Evolutionary conservation across 2,329 filamentous ascomycete genomes (phyloP).

Genomic region (Botryotinia convoluta): DNA sequence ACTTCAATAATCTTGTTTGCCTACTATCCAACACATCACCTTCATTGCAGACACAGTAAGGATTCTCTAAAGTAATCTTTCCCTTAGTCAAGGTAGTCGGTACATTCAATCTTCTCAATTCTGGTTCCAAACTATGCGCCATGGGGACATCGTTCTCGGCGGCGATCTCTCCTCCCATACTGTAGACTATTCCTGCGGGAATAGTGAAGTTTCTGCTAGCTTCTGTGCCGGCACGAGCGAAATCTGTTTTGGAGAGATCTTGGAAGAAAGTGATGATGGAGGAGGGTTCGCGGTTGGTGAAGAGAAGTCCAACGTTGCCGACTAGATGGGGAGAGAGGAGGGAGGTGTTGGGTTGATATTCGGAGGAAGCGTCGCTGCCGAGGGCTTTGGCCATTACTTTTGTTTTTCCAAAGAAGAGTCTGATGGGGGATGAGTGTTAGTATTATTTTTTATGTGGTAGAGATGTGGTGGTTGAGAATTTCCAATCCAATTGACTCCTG

Average conservation of each 20-base stretch:
- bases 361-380: slow-evolving; percentile 72
- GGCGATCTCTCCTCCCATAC: slow-evolving; percentile 75
- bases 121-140: slow-evolving; percentile 85
- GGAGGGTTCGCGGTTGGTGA: slow-evolving; percentile 72
- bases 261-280: slow-evolving; percentile 72
- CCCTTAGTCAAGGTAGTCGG: slow-evolving; percentile 87
- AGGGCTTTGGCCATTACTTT: slow-evolving; percentile 98
- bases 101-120: slow-evolving; percentile 82
- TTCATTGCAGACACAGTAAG: slow-evolving; percentile 67
- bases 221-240: slow-evolving; percentile 78
- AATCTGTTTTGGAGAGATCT: slow-evolving; percentile 74
- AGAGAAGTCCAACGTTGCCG: slow-evolving; percentile 85
- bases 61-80: slow-evolving; percentile 67
- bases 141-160: slow-evolving; percentile 80
- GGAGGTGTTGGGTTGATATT: slow-evolving; percentile 76
- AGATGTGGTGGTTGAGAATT: background rate
- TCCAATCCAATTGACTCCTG: background rate
- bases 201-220: slow-evolving; percentile 76
- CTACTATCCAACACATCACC: slow-evolving; percentile 83
- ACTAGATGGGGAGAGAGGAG: slow-evolving; percentile 65
- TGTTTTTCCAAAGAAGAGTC: slow-evolving; percentile 98
- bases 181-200: slow-evolving; percentile 79
- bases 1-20: slow-evolving; percentile 90
- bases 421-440: slow-evolving; percentile 39
- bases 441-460: background rate